Conservation (phyloP, 805 yeast genomes). For the Pichia pseudocactophila region DNA sequence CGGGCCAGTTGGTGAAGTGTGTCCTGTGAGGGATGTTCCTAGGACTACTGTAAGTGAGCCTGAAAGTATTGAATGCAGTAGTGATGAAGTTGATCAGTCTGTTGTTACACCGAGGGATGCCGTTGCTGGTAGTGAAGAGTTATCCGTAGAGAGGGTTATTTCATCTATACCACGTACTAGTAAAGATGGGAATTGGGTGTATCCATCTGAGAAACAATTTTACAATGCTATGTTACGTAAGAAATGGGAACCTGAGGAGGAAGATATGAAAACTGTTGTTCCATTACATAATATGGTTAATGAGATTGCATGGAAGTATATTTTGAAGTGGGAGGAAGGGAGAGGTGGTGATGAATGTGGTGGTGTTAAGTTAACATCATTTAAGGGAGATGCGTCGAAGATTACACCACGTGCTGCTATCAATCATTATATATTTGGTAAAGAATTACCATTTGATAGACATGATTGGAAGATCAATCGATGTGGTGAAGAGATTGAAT, state of each 20-base stretch:
- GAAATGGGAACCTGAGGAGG: conserved; percentile 72
- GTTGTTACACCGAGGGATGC: conserved; percentile 21
- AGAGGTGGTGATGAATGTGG: conserved; percentile 62
- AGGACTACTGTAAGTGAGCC: conserved; percentile 9
- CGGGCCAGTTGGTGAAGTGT: neutral
- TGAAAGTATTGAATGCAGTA: conserved; percentile 41
- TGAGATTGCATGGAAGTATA: conserved; percentile 86
- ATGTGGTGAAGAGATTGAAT: conserved; percentile 76
- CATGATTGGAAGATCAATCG: conserved; percentile 91
- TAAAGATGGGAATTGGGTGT: conserved; percentile 69
- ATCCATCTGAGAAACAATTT: conserved; percentile 93
- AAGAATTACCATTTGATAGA: conserved; percentile 81
- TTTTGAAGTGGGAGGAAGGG: conserved; percentile 69
- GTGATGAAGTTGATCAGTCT: conserved; percentile 31
- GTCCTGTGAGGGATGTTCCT: conserved; percentile 10
- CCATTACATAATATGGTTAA: conserved; percentile 93
- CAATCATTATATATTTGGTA: conserved; percentile 50
- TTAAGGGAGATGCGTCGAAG: conserved; percentile 81
- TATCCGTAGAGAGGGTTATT: conserved; percentile 69
- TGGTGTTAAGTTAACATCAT: conserved; percentile 74
- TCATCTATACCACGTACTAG: conserved; percentile 81
- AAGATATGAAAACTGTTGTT: conserved; percentile 83
- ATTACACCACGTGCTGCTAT: conserved; percentile 83
- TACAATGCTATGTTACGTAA: conserved; percentile 90
- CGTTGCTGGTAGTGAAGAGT: conserved; percentile 26